Evolutionary conservation across 2,329 filamentous ascomycete genomes (phyloP), one percentile per base, ranked within the genome.

Genomic region (Exserohilum rostratum): DNA sequence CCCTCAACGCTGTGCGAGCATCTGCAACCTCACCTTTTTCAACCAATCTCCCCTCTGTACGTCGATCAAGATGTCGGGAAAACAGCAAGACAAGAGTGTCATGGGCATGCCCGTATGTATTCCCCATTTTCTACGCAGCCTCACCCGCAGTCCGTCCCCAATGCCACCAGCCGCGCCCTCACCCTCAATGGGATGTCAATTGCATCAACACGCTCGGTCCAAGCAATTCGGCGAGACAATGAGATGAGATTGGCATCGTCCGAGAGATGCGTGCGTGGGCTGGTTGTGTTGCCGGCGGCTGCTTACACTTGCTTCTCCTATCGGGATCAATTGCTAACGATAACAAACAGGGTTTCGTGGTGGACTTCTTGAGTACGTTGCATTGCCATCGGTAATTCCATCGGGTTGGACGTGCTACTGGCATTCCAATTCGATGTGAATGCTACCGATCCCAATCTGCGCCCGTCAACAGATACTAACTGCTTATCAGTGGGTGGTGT

Each of bases 341-440:
- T 12, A 27, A 4, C 45, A 59, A 65, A 34, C 76, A 96, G 89
- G 90, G 91, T 80, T 98, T 98, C 87, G 77, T 97, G 79, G 91
- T 96, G 78, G 93, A 98, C 85, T 98, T 98, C 88, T 79, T 98
- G 87, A 98, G 92, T 96, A 96, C 77, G 93, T 95, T 62, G 35
- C 50, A 46, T 48, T 57, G 47, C 46, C 35, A 55, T 50, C 47
- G 46, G 55, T 38, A 47, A 40, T 33, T 42, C 40, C 67, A 71
- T 69, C 63, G 42, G 40, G 47, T 25, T 31, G 55, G 55, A 44
- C 7, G 7, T 52, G 61, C 63, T 66, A 72, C 69, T 69, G 70
- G 52, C 57, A 50, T 42, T 17, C n/a, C 22, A 42, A 22, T 29
- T 49, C 38, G 57, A 64, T 65, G 55, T 38, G 48, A 52, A 45